Percentiles rank a stretch among this genome's conserved stretches.
phyloP scores from a whole-genome alignment of 495 filamentous ascomycete genomes.

The Penicillium subrubescens region DNA sequence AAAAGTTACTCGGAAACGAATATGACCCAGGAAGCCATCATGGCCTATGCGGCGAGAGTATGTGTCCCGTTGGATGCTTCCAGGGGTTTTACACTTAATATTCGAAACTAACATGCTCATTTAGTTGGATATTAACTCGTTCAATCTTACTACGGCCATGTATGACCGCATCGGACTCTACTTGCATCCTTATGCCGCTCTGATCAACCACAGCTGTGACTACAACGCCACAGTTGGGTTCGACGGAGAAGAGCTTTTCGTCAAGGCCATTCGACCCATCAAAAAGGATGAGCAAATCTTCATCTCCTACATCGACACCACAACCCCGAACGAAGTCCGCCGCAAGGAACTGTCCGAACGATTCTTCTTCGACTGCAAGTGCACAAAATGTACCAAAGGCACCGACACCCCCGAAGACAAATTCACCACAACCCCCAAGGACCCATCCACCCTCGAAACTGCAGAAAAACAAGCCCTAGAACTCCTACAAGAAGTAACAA shows the following conservation, averaged over 20 bases:
- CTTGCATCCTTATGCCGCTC: slow-evolving; percentile 57
- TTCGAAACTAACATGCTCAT: neutral
- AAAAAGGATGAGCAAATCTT: slow-evolving; percentile 61
- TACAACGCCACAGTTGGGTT: slow-evolving; percentile 68
- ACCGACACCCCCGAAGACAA: slow-evolving; percentile 26
- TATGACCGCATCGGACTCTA: slow-evolving; percentile 64
- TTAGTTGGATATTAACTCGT: slow-evolving; percentile 57
- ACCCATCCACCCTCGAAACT: slow-evolving; percentile 19
- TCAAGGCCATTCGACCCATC: slow-evolving; percentile 52
- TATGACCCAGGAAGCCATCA: slow-evolving; percentile 41
- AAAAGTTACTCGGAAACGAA: slow-evolving; percentile 51
- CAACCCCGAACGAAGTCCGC: slow-evolving; percentile 48
- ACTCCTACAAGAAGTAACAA: slow-evolving; percentile 27
- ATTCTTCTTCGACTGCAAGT: slow-evolving; percentile 69
- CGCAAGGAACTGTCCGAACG: slow-evolving; percentile 54
- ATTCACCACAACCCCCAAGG: slow-evolving; percentile 12
- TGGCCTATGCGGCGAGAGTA: slow-evolving; percentile 48
- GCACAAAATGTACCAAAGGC: slow-evolving; percentile 52
- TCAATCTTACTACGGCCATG: slow-evolving; percentile 59
- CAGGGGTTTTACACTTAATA: too few species aligned
- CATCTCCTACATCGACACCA: slow-evolving; percentile 69
- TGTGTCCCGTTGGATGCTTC: too few species aligned
- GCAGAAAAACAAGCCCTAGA: slow-evolving; percentile 30
- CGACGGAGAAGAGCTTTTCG: slow-evolving; percentile 50
- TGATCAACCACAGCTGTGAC: slow-evolving; percentile 72